A percentile compares a stretch with the other conserved stretches of the same genome.
These are phyloP conservation scores for Santalum album DNA, from an alignment of 164 flowering plant species.

Conservation along the genomic window DNA sequence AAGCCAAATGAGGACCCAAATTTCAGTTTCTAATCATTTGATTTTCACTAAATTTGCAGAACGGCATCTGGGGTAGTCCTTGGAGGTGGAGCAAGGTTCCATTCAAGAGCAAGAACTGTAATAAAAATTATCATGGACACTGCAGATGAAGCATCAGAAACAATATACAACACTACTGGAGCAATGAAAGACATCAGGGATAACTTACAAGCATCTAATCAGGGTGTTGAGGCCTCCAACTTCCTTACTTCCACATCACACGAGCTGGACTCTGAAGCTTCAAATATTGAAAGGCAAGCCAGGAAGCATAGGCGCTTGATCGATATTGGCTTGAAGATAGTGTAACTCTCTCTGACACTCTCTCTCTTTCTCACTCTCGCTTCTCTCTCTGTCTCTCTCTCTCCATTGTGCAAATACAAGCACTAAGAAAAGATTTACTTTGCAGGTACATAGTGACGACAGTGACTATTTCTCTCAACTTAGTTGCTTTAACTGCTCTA, in stretches of 20 bases:
- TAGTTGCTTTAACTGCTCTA: constrained; percentile 44
- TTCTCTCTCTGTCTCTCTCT: neutral
- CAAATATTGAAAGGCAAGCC: constrained; percentile 45
- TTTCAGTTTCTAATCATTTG: too few species aligned
- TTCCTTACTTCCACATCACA: constrained; percentile 48
- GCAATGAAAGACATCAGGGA: constrained; percentile 50
- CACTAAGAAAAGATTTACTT: neutral
- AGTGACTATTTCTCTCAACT: constrained; percentile 32
- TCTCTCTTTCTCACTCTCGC: constrained; percentile 3
- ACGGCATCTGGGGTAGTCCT: constrained; percentile 52
- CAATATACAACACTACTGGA: constrained; percentile 55
- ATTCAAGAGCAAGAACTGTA: constrained; percentile 52
- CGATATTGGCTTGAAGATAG: constrained; percentile 42
- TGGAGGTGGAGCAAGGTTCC: constrained; percentile 57
- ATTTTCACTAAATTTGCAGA: too few species aligned
- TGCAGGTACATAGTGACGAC: constrained; percentile 53
- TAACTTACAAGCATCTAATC: constrained; percentile 20
- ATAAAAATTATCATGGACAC: constrained; percentile 52
- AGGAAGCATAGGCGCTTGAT: constrained; percentile 45
- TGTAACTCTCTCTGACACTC: constrained; percentile 28
- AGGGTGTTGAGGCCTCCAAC: constrained; percentile 18
- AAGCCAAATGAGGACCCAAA: too few species aligned
- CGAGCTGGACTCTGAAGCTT: constrained; percentile 45
- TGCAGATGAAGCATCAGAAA: constrained; percentile 60
- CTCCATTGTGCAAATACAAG: neutral